Base-by-base conservation (phyloP, 73 alveolate species). In the Paramecium biaurelia region DNA sequence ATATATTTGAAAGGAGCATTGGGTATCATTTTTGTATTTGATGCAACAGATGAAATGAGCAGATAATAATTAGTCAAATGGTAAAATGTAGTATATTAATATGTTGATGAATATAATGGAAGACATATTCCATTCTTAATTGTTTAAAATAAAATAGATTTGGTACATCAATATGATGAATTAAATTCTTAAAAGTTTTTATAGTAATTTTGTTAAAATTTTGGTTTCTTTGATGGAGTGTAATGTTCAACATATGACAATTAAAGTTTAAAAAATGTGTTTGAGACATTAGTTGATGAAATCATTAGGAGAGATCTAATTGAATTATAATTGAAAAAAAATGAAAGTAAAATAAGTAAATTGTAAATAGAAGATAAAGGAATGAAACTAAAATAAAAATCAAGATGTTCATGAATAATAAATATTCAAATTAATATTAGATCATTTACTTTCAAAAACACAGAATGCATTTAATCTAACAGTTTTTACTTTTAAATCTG, bases 381-480 rank as follows among this genome's bases (percentile, higher is more conserved):
- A 30, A n/a, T 79, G 24, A 45, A 21, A 42, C n/a, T 43, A 32
- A 42, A 45, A 79, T 79, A 32, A 9, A 43, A 79, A 43, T 47
- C 70, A 1, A 79, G 24, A 23, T 79, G 57, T 43, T 79, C 59
- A 34, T 74, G 87, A 74, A 30, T 74, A 3, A 58, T 58, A 98
- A 98, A 85, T 98, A 96, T 41, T 86, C 95, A 85, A 98, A 92
- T 72, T 96, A 98, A 93, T 98, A 99, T 98, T 53, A 53, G 1
- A 32, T 56, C 93, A 76, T 32, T 97, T 97, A 93, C 45, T 63
- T 63, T 63, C 84, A 63, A 98, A 96, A 84, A 98, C 95, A 95
- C 99, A 98, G 92, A 98, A 95, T 56, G 98, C 95, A 95, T 98
- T 98, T 14, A 92, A 96, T 95, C 97, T 97, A 53, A 99, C 95